Conservation (phyloP, 148 eudicot species). For the Persicaria maculosa region DNA sequence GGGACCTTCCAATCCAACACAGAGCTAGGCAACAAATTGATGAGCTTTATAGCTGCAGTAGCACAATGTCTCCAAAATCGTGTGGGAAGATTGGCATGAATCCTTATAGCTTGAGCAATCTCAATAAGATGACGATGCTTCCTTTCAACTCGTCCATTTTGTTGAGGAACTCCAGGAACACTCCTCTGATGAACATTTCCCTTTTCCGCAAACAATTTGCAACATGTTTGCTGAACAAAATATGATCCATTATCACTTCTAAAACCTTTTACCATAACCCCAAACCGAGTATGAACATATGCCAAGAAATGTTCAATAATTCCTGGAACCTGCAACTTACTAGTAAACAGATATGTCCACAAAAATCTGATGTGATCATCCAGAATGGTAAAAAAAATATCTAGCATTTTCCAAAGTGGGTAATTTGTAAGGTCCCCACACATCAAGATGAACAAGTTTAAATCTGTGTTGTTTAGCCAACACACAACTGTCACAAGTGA, state of each 20-base stretch:
- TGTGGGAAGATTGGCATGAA: constrained; percentile 27
- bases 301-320: neutral
- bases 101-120: constrained; percentile 19
- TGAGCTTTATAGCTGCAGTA: neutral
- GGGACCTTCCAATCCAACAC: too few species aligned
- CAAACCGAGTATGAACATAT: neutral
- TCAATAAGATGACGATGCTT: too few species aligned
- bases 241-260: neutral
- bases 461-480: too few species aligned
- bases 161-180: neutral
- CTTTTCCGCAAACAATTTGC: neutral
- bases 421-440: too few species aligned
- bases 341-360: neutral
- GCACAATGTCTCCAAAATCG: neutral
- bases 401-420: too few species aligned
- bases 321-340: neutral
- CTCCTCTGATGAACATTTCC: neutral
- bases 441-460: too few species aligned
- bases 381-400: too few species aligned
- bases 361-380: too few species aligned
- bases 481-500: too few species aligned
- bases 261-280: neutral
- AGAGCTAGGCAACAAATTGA: too few species aligned
- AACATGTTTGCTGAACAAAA: neutral
- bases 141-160: too few species aligned